phyloP scores from a whole-genome alignment of 192 early-diverging fungal species.

The Gorgonomyces haynaldii region DNA sequence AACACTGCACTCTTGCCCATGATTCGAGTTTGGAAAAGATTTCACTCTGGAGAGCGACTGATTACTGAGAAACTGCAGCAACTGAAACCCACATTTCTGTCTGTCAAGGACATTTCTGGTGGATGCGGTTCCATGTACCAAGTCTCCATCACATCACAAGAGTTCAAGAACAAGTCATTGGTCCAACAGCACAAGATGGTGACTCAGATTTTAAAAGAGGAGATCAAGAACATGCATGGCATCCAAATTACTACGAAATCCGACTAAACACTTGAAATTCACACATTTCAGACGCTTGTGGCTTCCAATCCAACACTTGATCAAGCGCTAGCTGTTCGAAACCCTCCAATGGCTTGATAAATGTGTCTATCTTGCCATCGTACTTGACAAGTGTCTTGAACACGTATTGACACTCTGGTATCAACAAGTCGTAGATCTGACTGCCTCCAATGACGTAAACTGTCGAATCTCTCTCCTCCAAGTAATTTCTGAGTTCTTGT shows the following conservation, averaged over 20 bases:
- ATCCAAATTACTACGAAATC: slow-evolving; percentile 37
- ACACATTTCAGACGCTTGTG: no score
- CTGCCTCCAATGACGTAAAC: slow-evolving; percentile 8
- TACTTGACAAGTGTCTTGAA: no score
- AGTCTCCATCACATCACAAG: slow-evolving; percentile 69
- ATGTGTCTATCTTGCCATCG: no score
- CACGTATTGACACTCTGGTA: no score
- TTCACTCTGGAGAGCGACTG: slow-evolving; percentile 50
- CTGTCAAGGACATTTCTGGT: slow-evolving; percentile 79
- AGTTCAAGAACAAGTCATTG: slow-evolving; percentile 63
- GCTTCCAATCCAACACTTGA: no score
- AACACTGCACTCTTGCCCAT: background rate
- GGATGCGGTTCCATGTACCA: slow-evolving; percentile 98
- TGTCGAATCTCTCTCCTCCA: background rate
- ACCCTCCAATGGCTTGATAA: no score
- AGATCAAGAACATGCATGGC: slow-evolving; percentile 90
- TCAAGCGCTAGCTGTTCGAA: no score
- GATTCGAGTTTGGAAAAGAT: background rate
- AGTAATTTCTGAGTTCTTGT: background rate
- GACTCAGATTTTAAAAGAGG: slow-evolving; percentile 73
- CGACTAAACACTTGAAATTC: slow-evolving; percentile 1
- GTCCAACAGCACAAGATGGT: slow-evolving; percentile 90
- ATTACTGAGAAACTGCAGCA: slow-evolving; percentile 68
- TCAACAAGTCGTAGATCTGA: slow-evolving; percentile 3
- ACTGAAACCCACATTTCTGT: slow-evolving; percentile 56